Evolutionary conservation across 495 filamentous ascomycete species (phyloP).

Genomic region (Daldinia loculata): DNA sequence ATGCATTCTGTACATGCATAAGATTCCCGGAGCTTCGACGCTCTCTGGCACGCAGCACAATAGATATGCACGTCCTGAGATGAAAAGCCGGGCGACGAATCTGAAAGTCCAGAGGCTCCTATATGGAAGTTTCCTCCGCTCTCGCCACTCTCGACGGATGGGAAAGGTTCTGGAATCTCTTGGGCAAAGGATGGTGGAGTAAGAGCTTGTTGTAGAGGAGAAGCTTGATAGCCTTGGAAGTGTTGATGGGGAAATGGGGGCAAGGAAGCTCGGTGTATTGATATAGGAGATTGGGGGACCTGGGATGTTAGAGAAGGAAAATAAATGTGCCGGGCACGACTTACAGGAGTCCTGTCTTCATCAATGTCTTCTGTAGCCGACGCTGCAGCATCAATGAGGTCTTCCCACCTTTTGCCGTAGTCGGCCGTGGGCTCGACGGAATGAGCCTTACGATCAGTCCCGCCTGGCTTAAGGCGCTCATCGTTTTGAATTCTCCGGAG

Average conservation of each 20-base stretch:
- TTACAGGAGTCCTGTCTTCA: conserved; percentile 81
- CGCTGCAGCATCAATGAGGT: conserved; percentile 89
- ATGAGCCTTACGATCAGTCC: conserved; percentile 79
- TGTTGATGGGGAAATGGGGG: conserved; percentile 72
- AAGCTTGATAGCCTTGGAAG: conserved; percentile 81
- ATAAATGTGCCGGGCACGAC: conserved; percentile 50
- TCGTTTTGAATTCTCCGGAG: conserved; percentile 61
- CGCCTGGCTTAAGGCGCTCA: conserved; percentile 68
- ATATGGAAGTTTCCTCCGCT: conserved; percentile 74
- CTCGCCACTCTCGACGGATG: conserved; percentile 77
- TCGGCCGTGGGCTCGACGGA: conserved; percentile 83
- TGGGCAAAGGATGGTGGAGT: conserved; percentile 78
- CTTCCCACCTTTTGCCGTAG: conserved; percentile 91
- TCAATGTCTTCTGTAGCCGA: conserved; percentile 93
- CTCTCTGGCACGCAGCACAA: conserved; percentile 80
- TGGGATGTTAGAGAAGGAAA: conserved; percentile 55
- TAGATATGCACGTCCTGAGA: conserved; percentile 80
- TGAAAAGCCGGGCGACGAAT: conserved; percentile 64
- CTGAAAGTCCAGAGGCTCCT: conserved; percentile 58
- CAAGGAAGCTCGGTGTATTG: conserved; percentile 76
- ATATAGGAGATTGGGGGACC: conserved; percentile 74
- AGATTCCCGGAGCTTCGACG: conserved; percentile 77
- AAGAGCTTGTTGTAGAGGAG: conserved; percentile 83
- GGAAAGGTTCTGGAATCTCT: conserved; percentile 77
- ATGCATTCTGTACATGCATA: conserved; percentile 96